Evolutionary conservation across 2,329 filamentous ascomycete species (phyloP).

Genomic region (Fusarium sp.): DNA sequence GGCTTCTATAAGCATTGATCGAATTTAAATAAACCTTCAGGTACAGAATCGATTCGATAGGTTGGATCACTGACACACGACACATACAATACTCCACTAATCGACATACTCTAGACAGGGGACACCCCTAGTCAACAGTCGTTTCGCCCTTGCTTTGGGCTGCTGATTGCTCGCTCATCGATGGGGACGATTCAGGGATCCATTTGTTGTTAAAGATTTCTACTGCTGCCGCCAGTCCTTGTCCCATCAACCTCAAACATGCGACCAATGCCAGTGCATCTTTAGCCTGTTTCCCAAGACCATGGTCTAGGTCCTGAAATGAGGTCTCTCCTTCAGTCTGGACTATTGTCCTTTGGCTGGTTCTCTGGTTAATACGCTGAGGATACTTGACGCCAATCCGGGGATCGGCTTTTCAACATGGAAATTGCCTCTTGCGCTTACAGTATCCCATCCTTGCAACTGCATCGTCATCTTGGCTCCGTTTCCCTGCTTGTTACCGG

Average conservation of each 20-base stretch:
- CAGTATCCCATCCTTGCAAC: slow-evolving; percentile 37
- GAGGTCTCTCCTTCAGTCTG: neutral
- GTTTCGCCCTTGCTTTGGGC: slow-evolving; percentile 11
- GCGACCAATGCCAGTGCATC: slow-evolving; percentile 29
- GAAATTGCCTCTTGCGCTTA: slow-evolving; percentile 40
- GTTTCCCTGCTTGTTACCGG: slow-evolving; percentile 42
- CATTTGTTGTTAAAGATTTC: slow-evolving; percentile 27
- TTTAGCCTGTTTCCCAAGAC: slow-evolving; percentile 35
- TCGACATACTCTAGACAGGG: slow-evolving; percentile 31
- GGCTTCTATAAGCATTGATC: slow-evolving; percentile 7
- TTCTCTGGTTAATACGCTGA: slow-evolving; percentile 26
- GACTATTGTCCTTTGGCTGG: slow-evolving; percentile 11
- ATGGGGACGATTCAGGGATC: neutral
- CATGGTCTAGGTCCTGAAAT: neutral
- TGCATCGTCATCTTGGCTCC: slow-evolving; percentile 35
- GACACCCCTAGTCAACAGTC: slow-evolving; percentile 8
- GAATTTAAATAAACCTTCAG: slow-evolving; percentile 17
- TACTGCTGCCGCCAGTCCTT: neutral
- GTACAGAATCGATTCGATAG: slow-evolving; percentile 3
- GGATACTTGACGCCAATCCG: slow-evolving; percentile 31
- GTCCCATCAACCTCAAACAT: slow-evolving; percentile 66
- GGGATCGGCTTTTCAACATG: slow-evolving; percentile 32
- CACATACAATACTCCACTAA: slow-evolving; percentile 33
- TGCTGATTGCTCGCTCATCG: slow-evolving; percentile 10
- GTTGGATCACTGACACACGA: slow-evolving; percentile 35